Evolutionary conservation across 2,329 filamentous ascomycete genomes (phyloP), one percentile per base, ranked within the genome.

Genomic region (Hymenoscyphus fraxineus): DNA sequence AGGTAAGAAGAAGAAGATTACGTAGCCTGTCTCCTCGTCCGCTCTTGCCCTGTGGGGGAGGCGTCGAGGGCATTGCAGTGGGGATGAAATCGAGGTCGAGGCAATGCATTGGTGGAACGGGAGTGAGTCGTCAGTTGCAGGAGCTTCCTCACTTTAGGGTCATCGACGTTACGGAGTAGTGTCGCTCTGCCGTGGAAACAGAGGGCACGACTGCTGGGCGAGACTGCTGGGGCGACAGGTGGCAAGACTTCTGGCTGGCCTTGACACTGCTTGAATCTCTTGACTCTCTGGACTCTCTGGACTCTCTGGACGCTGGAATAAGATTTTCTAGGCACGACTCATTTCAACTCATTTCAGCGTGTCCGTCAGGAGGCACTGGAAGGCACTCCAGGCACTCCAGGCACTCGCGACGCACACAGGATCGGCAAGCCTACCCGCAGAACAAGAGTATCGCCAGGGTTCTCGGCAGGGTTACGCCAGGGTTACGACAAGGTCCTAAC

Each of bases 341-440:
- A 19, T 27, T 54, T 54, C 22, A 54, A 13, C 47, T 51, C n/a
- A 51, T 51, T 22, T 51, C 10, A 51, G 10, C n/a, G n/a, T 54
- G 19, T 54, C 19, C 47, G 47, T 12, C 19, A 54, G 47, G 47
- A 54, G 47, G 47, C 13, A 54, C 47, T 35, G 2, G 6, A 35
- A 6, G 9, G 35, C 35, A 35, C 35, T 35, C 35, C 6, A 35
- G 35, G 9, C 35, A 7, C 27, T 27, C 27, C 27, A 27, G 27
- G 27, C 27, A 7, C 35, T 35, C 35, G 9, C 35, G 9, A 35
- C 35, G 9, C 35, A 35, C 35, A 35, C 35, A 35, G 47, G 47
- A 54, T 54, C 47, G 47, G 47, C 47, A 54, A 54, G 41, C 41
- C 41, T n/a, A 44, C 41, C 41, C 41, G 41, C n/a, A 19, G n/a